These are phyloP conservation scores for Leishmania braziliensis DNA, from an alignment of 208 protist species.

Conservation along the genomic window DNA sequence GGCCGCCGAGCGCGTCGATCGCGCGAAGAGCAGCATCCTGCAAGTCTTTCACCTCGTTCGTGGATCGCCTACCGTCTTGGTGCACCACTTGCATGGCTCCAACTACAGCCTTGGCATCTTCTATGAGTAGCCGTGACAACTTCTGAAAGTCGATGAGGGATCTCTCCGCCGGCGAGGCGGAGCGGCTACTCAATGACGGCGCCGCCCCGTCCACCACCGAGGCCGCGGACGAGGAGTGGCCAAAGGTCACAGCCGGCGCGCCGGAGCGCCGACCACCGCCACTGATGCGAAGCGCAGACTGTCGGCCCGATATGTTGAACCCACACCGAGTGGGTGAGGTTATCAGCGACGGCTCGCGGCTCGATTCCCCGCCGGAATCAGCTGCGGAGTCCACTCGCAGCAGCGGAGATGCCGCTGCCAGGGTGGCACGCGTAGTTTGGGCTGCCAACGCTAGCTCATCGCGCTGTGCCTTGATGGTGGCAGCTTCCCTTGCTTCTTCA, in stretches of 20 bases:
- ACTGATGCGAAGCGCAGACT: neutral
- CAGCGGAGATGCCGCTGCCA: constrained; percentile 13
- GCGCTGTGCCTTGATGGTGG: constrained; percentile 12
- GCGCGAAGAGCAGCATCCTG: constrained; percentile 41
- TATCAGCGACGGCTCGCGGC: neutral
- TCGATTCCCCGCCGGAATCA: constrained; percentile 13
- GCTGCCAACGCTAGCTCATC: constrained; percentile 21
- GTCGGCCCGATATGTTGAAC: neutral
- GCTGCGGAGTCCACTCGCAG: neutral
- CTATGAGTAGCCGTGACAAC: constrained; percentile 11
- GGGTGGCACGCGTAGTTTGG: neutral
- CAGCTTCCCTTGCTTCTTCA: constrained; percentile 10
- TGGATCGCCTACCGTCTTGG: constrained; percentile 1
- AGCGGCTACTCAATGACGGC: neutral
- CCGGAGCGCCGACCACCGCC: neutral
- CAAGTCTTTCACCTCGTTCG: constrained; percentile 38
- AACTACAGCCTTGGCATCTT: constrained; percentile 20
- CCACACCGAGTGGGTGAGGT: neutral
- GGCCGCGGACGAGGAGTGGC: neutral
- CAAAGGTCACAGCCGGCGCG: neutral
- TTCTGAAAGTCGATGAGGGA: constrained; percentile 1
- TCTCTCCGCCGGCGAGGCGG: constrained; percentile 2
- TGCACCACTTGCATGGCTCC: constrained; percentile 4
- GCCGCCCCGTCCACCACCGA: constrained; percentile 4
- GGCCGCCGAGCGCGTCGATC: constrained; percentile 46